These are phyloP conservation scores for Murraya koenigii DNA, from an alignment of 345 rosid genomes.

Conservation along the genomic window DNA sequence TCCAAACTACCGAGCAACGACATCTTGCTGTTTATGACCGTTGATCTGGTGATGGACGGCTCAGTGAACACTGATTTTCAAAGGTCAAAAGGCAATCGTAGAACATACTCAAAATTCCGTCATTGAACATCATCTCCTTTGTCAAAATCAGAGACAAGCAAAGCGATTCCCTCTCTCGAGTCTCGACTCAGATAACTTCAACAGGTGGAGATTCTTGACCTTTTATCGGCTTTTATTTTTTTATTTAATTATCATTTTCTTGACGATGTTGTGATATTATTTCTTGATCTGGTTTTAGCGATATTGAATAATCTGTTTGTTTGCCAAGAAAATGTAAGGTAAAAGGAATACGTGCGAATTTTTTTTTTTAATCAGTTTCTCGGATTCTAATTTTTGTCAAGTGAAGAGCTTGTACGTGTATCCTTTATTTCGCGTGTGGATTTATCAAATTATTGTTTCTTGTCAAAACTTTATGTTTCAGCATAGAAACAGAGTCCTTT, in stretches of 20 bases:
- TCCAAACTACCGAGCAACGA: too few species aligned
- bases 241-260: too few species aligned
- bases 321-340: neutral
- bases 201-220: conserved; percentile 11
- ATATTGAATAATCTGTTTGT: neutral
- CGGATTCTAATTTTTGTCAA: neutral
- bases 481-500: neutral
- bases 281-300: neutral
- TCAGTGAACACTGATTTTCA: neutral
- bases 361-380: neutral
- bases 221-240: neutral
- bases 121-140: neutral
- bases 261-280: neutral
- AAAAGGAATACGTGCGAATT: neutral
- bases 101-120: neutral
- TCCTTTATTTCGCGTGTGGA: neutral
- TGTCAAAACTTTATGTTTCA: too few species aligned
- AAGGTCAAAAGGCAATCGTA: neutral
- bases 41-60: neutral
- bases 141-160: neutral
- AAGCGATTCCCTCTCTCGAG: neutral
- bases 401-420: neutral
- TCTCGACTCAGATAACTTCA: conserved; percentile 2
- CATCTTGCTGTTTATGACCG: neutral
- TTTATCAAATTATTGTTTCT: neutral